Evolutionary conservation across 108 stramenopile genomes (phyloP).

Genomic region (Asterionellopsis glacialis): DNA sequence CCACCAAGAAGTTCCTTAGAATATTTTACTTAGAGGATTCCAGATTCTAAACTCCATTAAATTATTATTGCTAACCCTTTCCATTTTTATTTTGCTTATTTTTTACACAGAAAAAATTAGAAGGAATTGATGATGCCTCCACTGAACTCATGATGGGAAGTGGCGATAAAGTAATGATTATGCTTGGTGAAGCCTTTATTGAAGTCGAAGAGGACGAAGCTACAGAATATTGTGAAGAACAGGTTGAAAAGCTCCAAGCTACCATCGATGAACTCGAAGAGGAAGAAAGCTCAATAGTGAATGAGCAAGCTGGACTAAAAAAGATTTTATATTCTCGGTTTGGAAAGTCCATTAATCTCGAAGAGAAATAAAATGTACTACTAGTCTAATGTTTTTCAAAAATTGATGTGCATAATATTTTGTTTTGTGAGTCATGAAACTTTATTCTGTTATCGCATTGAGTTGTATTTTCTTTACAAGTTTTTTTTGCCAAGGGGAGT

Average conservation of each 20-base stretch:
- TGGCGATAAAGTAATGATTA: constrained; percentile 62
- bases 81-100: not conserved
- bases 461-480: no score
- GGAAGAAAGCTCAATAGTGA: constrained; percentile 66
- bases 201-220: constrained; percentile 83
- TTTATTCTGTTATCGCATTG: no score
- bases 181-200: constrained; percentile 85
- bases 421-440: no score
- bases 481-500: no score
- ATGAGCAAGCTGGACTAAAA: constrained; percentile 73
- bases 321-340: constrained; percentile 83
- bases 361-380: constrained; percentile 42
- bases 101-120: constrained; percentile 56
- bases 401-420: no score
- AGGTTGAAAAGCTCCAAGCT: constrained; percentile 74
- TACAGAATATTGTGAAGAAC: constrained; percentile 79
- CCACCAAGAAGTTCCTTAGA: no score
- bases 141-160: constrained; percentile 92
- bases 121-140: constrained; percentile 90
- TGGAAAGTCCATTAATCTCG: constrained; percentile 86
- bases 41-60: not conserved
- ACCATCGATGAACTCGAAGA: constrained; percentile 50
- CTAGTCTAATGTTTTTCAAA: no score
- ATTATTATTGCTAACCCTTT: not conserved
- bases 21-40: no score